A percentile compares a stretch with the other conserved stretches of the same genome.
Evolutionary conservation across 176 grass and related monocot genomes (phyloP).

Genomic region (Triticum dicoccoides): DNA sequence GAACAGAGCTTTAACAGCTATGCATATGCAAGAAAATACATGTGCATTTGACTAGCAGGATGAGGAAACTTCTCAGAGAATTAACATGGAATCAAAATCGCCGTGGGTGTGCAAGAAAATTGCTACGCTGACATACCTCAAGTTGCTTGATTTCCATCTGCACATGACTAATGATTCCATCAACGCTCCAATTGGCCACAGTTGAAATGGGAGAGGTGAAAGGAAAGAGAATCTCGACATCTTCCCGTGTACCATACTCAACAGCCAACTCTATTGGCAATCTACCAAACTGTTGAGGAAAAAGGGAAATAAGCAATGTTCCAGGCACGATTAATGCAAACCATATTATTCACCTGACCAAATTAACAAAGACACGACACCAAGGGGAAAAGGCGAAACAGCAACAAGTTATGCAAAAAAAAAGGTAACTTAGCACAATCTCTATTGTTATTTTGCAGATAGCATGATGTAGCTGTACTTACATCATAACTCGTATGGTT

Average conservation of each 20-base stretch:
- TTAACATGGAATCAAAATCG: not conserved
- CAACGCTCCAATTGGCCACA: not conserved
- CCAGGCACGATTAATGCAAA: not conserved
- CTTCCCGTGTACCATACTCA: no score
- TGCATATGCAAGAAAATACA: no score
- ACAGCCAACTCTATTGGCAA: no score
- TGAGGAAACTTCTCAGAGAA: not conserved
- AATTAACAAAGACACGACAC: not conserved
- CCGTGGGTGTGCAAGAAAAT: not conserved
- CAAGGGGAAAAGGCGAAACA: not conserved
- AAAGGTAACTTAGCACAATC: not conserved
- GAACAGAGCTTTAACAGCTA: no score
- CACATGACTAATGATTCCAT: not conserved
- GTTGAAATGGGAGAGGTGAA: not conserved
- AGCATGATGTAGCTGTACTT: not conserved
- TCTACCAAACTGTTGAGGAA: no score
- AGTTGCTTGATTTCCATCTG: not conserved
- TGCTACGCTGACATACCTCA: constrained; percentile 15
- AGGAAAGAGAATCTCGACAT: constrained; percentile 20
- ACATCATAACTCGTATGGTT: not conserved
- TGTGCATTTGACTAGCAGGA: no score
- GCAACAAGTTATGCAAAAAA: not conserved
- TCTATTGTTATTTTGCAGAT: not conserved
- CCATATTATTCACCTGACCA: not conserved
- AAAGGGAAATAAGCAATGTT: not conserved